Evolutionary conservation across 2,329 filamentous ascomycete genomes (phyloP).

Genomic region (Aspergillus arachidicola): DNA sequence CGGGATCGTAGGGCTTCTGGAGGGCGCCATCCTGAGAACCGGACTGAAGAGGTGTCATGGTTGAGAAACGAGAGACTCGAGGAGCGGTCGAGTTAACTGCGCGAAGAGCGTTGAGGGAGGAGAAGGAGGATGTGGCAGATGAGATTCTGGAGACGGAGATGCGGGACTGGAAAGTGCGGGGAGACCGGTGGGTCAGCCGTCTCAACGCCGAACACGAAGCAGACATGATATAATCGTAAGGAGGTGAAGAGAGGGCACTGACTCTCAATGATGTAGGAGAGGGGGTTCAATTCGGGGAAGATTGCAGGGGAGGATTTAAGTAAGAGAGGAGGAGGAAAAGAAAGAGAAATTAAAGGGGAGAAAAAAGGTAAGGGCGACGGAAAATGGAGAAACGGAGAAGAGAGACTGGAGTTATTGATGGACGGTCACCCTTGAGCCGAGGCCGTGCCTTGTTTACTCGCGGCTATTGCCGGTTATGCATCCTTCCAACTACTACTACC

Average conservation of each 20-base stretch:
- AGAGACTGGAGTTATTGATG: slow-evolving; percentile 5
- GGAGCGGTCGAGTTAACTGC: slow-evolving; percentile 23
- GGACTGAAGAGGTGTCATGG: slow-evolving; percentile 44
- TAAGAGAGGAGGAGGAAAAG: slow-evolving; percentile 4
- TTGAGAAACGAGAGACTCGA: slow-evolving; percentile 43
- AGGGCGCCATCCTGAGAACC: slow-evolving; percentile 38
- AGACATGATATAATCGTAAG: slow-evolving; percentile 36
- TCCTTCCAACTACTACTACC: neutral
- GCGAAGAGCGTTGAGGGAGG: slow-evolving; percentile 31
- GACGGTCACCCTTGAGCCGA: slow-evolving; percentile 4
- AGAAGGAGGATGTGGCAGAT: slow-evolving; percentile 34
- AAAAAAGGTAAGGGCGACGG: slow-evolving; percentile 3
- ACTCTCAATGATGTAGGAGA: slow-evolving; percentile 7
- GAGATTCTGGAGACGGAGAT: slow-evolving; percentile 45
- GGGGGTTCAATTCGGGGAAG: slow-evolving; percentile 13
- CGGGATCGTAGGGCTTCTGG: slow-evolving; percentile 74
- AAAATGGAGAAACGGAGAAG: slow-evolving; percentile 11
- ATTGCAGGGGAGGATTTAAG: slow-evolving; percentile 14
- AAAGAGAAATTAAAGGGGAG: slow-evolving; percentile 1
- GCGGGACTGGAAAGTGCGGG: slow-evolving; percentile 50
- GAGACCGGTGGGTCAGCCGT: slow-evolving; percentile 45
- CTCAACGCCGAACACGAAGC: slow-evolving; percentile 43
- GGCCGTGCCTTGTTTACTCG: slow-evolving; percentile 1
- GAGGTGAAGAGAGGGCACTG: slow-evolving; percentile 5
- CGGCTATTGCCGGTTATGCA: slow-evolving; percentile 9